Conservation (phyloP, 352 stramenopile species). For the Thraustochytrium sp. region DNA sequence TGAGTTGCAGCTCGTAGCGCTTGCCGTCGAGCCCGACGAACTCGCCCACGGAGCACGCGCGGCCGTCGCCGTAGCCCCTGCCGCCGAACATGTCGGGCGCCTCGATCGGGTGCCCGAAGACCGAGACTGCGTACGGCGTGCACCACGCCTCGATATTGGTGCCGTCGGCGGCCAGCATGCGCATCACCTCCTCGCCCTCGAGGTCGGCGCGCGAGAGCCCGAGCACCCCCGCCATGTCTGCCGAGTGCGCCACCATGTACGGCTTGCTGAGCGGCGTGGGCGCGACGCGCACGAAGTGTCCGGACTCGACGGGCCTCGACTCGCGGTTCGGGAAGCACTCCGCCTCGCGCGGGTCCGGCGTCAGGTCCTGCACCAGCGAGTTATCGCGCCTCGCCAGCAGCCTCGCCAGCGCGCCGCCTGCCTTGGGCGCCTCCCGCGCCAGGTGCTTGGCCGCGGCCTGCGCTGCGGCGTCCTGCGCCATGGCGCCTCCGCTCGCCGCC, state of each 20-base stretch:
- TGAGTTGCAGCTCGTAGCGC: conserved; percentile 89
- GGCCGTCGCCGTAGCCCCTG: conserved; percentile 64
- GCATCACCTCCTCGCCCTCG: neutral
- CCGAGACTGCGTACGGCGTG: conserved; percentile 41
- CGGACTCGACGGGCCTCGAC: neutral
- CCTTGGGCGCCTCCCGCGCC: neutral
- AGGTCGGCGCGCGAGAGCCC: neutral
- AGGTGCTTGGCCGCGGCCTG: neutral
- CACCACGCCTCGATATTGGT: neutral
- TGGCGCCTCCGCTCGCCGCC: neutral
- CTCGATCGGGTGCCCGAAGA: conserved; percentile 16
- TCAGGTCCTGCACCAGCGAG: neutral
- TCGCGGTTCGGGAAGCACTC: conserved; percentile 1
- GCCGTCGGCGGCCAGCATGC: neutral
- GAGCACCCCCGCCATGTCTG: neutral
- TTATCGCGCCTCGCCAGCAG: neutral
- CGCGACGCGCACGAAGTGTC: conserved; percentile 35
- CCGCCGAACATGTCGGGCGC: conserved; percentile 1
- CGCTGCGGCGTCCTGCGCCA: neutral
- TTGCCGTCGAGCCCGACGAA: conserved; percentile 55
- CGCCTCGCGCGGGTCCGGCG: conserved; percentile 1
- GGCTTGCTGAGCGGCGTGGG: conserved; percentile 16
- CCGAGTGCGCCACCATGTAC: neutral
- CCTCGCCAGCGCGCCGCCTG: neutral
- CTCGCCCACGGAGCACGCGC: conserved; percentile 77